phyloP scores from a whole-genome alignment of 2,329 filamentous ascomycete genomes.

The Didymella segeticola region DNA sequence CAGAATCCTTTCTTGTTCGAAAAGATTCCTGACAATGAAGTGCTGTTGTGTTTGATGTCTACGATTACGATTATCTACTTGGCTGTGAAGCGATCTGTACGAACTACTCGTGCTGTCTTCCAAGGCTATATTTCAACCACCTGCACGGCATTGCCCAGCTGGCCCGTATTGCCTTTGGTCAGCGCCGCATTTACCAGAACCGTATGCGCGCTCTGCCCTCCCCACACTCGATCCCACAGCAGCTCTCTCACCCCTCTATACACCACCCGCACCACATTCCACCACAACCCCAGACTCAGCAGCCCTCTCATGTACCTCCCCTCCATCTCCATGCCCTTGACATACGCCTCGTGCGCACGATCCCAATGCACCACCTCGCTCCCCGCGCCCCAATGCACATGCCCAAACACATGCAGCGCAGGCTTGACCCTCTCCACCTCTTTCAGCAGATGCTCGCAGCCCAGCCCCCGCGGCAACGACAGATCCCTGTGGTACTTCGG shows the following conservation, averaged over 20 bases:
- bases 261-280: constrained; percentile 58
- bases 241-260: constrained; percentile 62
- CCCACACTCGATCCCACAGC: constrained; percentile 67
- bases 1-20: constrained; percentile 48
- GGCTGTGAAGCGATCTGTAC: constrained; percentile 23
- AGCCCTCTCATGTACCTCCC: constrained; percentile 48
- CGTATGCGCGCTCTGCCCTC: constrained; percentile 57
- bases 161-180: constrained; percentile 57
- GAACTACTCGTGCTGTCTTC: constrained; percentile 40
- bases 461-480: constrained; percentile 65
- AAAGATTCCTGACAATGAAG: constrained; percentile 42
- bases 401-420: constrained; percentile 81
- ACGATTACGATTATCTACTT: constrained; percentile 27
- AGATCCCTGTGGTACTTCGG: constrained; percentile 74
- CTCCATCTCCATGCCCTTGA: constrained; percentile 62
- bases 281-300: constrained; percentile 55
- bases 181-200: constrained; percentile 68
- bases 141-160: constrained; percentile 56
- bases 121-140: constrained; percentile 49
- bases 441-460: constrained; percentile 72
- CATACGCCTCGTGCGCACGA: constrained; percentile 73
- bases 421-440: constrained; percentile 80
- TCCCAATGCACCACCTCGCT: constrained; percentile 76
- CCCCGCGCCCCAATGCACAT: constrained; percentile 80
- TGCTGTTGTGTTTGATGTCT: constrained; percentile 41